Evolutionary conservation across 108 stramenopile species (phyloP).

Genomic region (Heterococcus sp.): DNA sequence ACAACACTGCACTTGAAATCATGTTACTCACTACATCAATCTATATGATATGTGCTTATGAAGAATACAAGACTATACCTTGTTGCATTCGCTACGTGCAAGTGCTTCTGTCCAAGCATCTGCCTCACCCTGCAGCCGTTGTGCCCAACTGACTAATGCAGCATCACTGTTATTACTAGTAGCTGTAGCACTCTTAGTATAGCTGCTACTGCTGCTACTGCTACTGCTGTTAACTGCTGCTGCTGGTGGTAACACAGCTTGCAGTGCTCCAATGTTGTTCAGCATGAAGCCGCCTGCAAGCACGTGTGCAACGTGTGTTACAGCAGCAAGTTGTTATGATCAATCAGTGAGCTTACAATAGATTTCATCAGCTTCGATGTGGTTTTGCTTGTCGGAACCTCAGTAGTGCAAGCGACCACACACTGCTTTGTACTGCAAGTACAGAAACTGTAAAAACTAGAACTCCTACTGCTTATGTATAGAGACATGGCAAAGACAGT

Average conservation of each 20-base stretch:
- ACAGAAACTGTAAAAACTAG: no score
- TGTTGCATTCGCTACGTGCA: constrained; percentile 33
- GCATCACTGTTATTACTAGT: no score
- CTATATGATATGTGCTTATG: no score
- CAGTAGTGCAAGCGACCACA: no score
- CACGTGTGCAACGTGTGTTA: neutral
- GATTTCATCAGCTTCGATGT: no score
- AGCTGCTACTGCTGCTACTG: neutral
- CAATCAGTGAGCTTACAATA: no score
- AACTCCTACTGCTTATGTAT: neutral
- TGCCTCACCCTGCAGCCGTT: constrained; percentile 12
- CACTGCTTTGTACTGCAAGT: no score
- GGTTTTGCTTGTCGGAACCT: no score
- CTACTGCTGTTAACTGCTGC: neutral
- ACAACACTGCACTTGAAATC: no score
- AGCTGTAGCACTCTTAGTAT: neutral
- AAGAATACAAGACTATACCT: constrained; percentile 10
- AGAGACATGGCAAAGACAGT: neutral
- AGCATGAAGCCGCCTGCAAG: constrained; percentile 43
- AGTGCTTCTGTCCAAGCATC: constrained; percentile 29
- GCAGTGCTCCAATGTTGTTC: constrained; percentile 24
- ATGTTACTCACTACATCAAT: no score
- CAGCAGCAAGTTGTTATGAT: neutral
- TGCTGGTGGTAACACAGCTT: neutral
- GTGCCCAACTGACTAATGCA: no score